phyloP scores from a whole-genome alignment of 2,329 filamentous ascomycete species.

The Venturia carpophila region DNA sequence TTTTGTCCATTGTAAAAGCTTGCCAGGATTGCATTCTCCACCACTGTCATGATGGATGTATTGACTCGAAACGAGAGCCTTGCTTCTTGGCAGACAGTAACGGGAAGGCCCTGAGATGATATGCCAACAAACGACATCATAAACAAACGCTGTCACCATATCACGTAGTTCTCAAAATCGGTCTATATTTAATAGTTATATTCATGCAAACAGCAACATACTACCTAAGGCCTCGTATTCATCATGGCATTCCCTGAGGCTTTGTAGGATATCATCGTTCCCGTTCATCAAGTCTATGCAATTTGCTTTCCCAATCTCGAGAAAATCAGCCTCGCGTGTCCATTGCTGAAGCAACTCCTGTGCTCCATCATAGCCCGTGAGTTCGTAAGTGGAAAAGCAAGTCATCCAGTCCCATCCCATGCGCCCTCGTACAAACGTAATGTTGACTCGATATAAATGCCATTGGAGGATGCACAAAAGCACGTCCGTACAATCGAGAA shows the following conservation, averaged over 20 bases:
- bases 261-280: slow-evolving; percentile 3
- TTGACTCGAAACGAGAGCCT: no score
- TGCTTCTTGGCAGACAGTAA: no score
- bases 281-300: slow-evolving; percentile 7
- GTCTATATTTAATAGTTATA: background rate
- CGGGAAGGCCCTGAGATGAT: no score
- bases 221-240: background rate
- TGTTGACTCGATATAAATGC: background rate
- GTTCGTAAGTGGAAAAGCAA: slow-evolving; percentile 9
- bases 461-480: background rate
- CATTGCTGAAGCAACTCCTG: slow-evolving; percentile 1
- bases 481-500: background rate
- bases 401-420: background rate
- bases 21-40: no score
- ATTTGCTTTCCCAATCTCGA: slow-evolving; percentile 10
- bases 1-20: no score
- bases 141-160: no score
- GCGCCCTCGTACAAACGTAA: background rate
- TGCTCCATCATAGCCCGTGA: slow-evolving; percentile 6
- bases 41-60: no score
- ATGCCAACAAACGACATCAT: no score
- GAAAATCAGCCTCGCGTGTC: background rate
- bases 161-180: no score
- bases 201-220: background rate
- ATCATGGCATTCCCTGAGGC: slow-evolving; percentile 3